Evolutionary conservation across 305 asterid genomes (phyloP).

Genomic region (Fraxinus ornus): DNA sequence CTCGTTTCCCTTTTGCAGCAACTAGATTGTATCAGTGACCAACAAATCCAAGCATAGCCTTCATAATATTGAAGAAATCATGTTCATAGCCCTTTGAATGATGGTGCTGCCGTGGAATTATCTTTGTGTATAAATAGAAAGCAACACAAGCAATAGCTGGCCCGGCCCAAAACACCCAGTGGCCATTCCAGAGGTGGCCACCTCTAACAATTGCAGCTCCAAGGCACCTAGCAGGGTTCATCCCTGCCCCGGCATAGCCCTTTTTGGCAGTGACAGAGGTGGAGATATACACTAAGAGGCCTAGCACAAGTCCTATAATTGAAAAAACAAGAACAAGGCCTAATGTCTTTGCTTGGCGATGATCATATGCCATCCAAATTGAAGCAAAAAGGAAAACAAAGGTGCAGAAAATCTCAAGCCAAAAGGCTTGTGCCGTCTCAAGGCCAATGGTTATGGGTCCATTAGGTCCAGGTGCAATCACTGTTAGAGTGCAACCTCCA

Average conservation of each 20-base stretch:
- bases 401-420: conserved; percentile 66
- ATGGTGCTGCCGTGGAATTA: conserved; percentile 63
- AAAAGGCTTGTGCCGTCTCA: conserved; percentile 52
- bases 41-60: conserved; percentile 30
- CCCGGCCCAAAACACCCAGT: conserved; percentile 84
- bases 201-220: conserved; percentile 73
- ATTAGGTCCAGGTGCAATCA: conserved; percentile 46
- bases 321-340: conserved; percentile 46
- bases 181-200: conserved; percentile 74
- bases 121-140: conserved; percentile 60
- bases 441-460: conserved; percentile 49
- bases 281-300: conserved; percentile 60
- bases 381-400: conserved; percentile 66
- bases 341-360: conserved; percentile 48
- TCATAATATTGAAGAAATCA: conserved; percentile 49
- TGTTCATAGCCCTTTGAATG: conserved; percentile 52
- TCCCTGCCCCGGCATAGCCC: conserved; percentile 69
- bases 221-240: conserved; percentile 73
- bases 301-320: conserved; percentile 57
- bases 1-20: neutral
- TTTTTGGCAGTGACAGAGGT: conserved; percentile 51
- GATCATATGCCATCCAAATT: conserved; percentile 80
- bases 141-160: conserved; percentile 52
- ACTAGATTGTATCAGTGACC: neutral
- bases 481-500: conserved; percentile 66